A percentile compares a stretch with the other conserved stretches of the same genome.
Conservation (phyloP, 2,329 filamentous ascomycete species). For the Pestalotiopsis sp. region DNA sequence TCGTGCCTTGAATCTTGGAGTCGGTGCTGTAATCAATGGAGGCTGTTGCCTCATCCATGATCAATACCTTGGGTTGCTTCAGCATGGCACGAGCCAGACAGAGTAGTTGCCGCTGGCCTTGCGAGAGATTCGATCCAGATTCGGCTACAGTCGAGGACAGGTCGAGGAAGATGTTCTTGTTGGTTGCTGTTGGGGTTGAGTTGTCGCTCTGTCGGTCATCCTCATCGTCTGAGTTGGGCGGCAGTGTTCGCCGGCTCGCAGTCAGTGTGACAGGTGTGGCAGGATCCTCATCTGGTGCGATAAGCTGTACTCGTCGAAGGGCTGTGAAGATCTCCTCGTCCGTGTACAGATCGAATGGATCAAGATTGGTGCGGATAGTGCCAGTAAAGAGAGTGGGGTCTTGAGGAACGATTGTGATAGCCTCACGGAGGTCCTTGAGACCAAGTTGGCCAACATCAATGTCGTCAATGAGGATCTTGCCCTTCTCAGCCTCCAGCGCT, state of each 20-base stretch:
- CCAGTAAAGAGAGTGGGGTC: constrained; percentile 94
- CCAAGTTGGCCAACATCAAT: constrained; percentile 91
- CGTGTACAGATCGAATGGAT: constrained; percentile 86
- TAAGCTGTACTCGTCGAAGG: constrained; percentile 85
- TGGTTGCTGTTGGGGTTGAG: constrained; percentile 57
- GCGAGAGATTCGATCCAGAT: constrained; percentile 91
- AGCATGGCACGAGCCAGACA: constrained; percentile 92
- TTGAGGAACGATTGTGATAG: constrained; percentile 96
- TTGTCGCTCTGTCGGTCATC: constrained; percentile 21
- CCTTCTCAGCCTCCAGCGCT: constrained; percentile 86
- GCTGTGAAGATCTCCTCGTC: constrained; percentile 90
- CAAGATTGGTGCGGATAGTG: constrained; percentile 88
- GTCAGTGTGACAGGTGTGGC: constrained; percentile 21
- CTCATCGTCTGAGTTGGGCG: constrained; percentile 6
- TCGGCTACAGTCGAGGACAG: constrained; percentile 83
- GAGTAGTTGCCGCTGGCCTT: constrained; percentile 92
- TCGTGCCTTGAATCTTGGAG: constrained; percentile 92
- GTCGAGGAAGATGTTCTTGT: constrained; percentile 94
- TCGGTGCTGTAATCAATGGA: constrained; percentile 98
- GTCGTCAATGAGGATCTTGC: constrained; percentile 87
- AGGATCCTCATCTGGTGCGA: constrained; percentile 59
- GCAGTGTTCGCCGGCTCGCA: constrained; percentile 17
- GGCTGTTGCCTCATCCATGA: constrained; percentile 98
- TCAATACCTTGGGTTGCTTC: constrained; percentile 87
- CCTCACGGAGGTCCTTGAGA: constrained; percentile 88